Evolutionary conservation across 192 early-diverging fungal species (phyloP).

Genomic region (Mortierella hygrophila): DNA sequence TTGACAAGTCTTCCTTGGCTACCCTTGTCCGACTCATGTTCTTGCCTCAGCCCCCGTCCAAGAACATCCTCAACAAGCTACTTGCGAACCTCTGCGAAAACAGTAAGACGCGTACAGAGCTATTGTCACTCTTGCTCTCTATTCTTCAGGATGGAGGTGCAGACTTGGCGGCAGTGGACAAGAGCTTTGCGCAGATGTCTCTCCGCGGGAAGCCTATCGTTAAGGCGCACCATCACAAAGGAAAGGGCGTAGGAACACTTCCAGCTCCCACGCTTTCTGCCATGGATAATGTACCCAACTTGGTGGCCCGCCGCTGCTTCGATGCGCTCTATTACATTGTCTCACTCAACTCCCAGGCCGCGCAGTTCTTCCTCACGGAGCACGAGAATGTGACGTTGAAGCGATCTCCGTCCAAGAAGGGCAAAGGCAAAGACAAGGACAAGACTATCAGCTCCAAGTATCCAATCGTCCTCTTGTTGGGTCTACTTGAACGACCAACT

Average conservation of each 20-base stretch:
- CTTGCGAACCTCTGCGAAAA: slow-evolving; percentile 92
- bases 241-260: slow-evolving; percentile 26
- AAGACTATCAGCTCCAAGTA: slow-evolving; percentile 65
- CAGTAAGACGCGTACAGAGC: slow-evolving; percentile 83
- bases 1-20: slow-evolving; percentile 84
- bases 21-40: slow-evolving; percentile 91
- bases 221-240: slow-evolving; percentile 54
- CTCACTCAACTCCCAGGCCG: slow-evolving; percentile 79
- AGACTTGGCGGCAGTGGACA: slow-evolving; percentile 82
- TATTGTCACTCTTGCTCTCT: slow-evolving; percentile 88
- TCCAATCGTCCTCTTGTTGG: slow-evolving; percentile 85
- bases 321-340: slow-evolving; percentile 88
- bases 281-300: slow-evolving; percentile 82
- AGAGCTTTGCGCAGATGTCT: slow-evolving; percentile 81
- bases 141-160: slow-evolving; percentile 86
- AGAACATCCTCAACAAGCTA: slow-evolving; percentile 72
- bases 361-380: slow-evolving; percentile 83
- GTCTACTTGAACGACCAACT: slow-evolving; percentile 85
- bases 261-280: slow-evolving; percentile 39
- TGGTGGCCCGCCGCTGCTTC: slow-evolving; percentile 91
- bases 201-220: slow-evolving; percentile 68
- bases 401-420: slow-evolving; percentile 66
- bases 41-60: slow-evolving; percentile 82
- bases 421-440: slow-evolving; percentile 80
- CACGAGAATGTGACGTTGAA: slow-evolving; percentile 70